Evolutionary conservation across 768 basidiomycete genomes (phyloP).

Genomic region (Suillus lakei): DNA sequence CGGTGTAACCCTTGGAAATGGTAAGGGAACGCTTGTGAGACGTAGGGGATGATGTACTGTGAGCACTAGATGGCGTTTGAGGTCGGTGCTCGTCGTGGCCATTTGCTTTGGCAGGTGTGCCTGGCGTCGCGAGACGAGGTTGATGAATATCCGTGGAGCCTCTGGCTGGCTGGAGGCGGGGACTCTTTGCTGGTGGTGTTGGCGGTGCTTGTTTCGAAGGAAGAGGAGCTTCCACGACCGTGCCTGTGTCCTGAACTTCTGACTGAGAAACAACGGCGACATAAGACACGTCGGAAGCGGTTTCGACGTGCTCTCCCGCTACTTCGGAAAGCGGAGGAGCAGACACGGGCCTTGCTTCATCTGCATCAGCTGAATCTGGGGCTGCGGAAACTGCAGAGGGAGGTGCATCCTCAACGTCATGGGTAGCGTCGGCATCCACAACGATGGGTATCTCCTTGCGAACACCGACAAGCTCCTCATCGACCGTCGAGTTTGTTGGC

Average conservation of each 20-base stretch:
- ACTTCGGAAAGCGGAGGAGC: background rate
- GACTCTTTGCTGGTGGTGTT: constrained; percentile 12
- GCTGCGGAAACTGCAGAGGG: background rate
- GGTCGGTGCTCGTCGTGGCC: constrained; percentile 18
- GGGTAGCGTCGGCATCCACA: constrained; percentile 8
- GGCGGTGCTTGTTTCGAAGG: constrained; percentile 12
- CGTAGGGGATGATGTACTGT: constrained; percentile 19
- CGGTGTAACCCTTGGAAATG: constrained; percentile 69
- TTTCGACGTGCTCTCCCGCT: background rate
- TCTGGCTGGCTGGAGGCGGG: constrained; percentile 4
- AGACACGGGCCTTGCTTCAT: background rate
- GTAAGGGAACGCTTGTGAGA: constrained; percentile 63
- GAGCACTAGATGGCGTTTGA: constrained; percentile 23
- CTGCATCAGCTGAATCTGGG: background rate
- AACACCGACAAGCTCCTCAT: constrained; percentile 7
- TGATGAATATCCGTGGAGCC: constrained; percentile 4
- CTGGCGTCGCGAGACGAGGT: constrained; percentile 9
- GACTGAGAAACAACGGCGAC: background rate
- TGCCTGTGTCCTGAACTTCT: background rate
- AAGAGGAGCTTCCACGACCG: background rate
- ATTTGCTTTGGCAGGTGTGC: constrained; percentile 18
- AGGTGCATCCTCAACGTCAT: constrained; percentile 1
- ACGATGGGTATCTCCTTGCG: constrained; percentile 16
- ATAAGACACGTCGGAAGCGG: background rate
- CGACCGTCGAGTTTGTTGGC: constrained; percentile 20